These are phyloP conservation scores for Glonium stellatum DNA, from an alignment of 495 filamentous ascomycete species.

Conservation along the genomic window DNA sequence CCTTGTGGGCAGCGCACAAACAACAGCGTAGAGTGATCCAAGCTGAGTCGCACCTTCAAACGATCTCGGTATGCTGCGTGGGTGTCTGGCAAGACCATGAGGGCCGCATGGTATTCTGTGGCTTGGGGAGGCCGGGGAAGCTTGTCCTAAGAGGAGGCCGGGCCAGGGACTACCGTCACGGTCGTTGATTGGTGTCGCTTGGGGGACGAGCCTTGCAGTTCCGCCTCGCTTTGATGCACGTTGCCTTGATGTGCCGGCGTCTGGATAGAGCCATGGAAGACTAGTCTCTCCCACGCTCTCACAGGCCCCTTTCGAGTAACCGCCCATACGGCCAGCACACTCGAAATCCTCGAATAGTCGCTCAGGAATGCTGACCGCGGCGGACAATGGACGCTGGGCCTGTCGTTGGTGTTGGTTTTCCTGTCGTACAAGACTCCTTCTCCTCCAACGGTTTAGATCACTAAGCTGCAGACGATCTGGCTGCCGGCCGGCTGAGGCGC, in stretches of 20 bases:
- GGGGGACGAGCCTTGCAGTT: neutral
- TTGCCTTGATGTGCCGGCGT: neutral
- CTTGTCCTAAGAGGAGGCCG: neutral
- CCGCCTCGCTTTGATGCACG: neutral
- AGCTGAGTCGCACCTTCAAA: neutral
- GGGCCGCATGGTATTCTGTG: neutral
- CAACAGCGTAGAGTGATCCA: neutral
- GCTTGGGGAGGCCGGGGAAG: neutral
- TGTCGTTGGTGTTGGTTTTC: no score
- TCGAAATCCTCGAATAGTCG: no score
- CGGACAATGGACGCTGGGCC: no score
- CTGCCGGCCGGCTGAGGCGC: neutral
- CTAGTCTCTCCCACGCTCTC: no score
- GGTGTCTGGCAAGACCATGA: neutral
- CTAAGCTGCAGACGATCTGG: neutral
- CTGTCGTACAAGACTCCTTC: neutral
- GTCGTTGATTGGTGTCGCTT: conserved; percentile 1
- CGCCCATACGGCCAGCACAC: neutral
- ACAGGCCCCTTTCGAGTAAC: conserved; percentile 3
- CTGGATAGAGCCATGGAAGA: neutral
- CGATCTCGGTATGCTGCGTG: neutral
- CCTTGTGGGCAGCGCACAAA: neutral
- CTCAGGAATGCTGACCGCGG: no score
- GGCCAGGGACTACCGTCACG: neutral
- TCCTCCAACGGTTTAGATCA: neutral